Percentiles rank a stretch among this genome's conserved stretches.
Conservation (phyloP, 345 rosid species). For the Eucalyptus curtisii region DNA sequence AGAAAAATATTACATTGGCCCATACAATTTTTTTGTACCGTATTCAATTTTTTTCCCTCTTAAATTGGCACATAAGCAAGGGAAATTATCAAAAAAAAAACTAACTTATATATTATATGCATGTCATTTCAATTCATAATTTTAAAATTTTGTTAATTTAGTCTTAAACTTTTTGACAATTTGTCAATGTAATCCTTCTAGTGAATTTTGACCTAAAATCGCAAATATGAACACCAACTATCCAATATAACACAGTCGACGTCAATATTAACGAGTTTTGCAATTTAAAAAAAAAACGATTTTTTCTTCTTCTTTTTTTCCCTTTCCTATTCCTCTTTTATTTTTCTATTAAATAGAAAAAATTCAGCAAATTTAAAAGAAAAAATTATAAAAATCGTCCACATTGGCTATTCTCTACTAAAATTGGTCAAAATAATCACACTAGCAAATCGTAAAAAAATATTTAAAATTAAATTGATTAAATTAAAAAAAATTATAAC, state of each 20-base stretch:
- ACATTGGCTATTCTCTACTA: background rate
- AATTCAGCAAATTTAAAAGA: background rate
- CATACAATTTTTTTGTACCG: too few species aligned
- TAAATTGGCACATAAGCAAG: background rate
- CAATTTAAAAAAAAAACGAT: too few species aligned
- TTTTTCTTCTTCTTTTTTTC: fast-evolving
- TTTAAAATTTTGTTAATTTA: too few species aligned
- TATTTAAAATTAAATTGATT: background rate
- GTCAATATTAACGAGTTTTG: too few species aligned
- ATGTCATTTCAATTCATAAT: too few species aligned
- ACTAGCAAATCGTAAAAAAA: background rate
- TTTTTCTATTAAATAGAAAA: background rate
- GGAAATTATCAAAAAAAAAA: too few species aligned
- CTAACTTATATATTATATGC: too few species aligned
- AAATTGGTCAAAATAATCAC: background rate
- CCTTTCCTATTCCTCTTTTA: background rate
- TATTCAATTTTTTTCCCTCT: too few species aligned
- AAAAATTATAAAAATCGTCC: background rate
- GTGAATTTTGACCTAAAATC: too few species aligned
- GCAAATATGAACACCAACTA: fast-evolving
- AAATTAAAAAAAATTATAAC: background rate
- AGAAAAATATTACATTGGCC: background rate
- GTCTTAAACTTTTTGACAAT: fast-evolving
- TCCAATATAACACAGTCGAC: fast-evolving
- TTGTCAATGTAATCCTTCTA: too few species aligned